Conservation (phyloP, 2,329 filamentous ascomycete species). For the Chaetomium olivaceum region DNA sequence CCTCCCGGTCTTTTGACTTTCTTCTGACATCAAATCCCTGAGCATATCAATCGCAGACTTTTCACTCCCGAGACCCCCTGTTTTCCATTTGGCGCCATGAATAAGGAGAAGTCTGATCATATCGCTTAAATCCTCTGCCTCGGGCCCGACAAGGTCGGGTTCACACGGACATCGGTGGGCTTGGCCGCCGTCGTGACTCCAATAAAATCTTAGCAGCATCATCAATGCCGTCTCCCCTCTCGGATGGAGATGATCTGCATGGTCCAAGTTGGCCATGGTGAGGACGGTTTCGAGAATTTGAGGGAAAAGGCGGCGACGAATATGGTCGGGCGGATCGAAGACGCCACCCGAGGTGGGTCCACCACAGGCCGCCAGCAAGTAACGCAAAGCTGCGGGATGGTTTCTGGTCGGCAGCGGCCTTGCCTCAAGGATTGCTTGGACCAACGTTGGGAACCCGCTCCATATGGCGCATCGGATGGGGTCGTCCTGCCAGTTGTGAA, state of each 20-base stretch:
- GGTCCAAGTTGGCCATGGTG: not conserved
- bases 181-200: too few relatives aligned
- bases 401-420: not conserved
- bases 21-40: not conserved
- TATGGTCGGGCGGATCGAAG: too few relatives aligned
- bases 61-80: not conserved
- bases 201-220: not conserved
- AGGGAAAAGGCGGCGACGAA: constrained; percentile 3
- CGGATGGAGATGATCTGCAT: not conserved
- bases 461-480: constrained; percentile 3
- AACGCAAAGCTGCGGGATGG: not conserved
- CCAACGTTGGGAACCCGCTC: not conserved
- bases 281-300: not conserved
- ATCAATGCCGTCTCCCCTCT: not conserved
- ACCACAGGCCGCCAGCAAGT: not conserved
- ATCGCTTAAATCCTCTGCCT: not conserved
- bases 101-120: constrained; percentile 4
- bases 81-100: constrained; percentile 3
- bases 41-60: not conserved
- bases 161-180: not conserved
- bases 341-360: too few relatives aligned
- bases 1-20: too few relatives aligned
- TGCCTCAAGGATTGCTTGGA: constrained; percentile 1
- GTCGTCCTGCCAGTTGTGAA: not conserved
- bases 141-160: not conserved